Percentiles rank a stretch among this genome's conserved stretches.
phyloP scores from a whole-genome alignment of 768 basidiomycete genomes.

The Cyclocybe cylindracea region DNA sequence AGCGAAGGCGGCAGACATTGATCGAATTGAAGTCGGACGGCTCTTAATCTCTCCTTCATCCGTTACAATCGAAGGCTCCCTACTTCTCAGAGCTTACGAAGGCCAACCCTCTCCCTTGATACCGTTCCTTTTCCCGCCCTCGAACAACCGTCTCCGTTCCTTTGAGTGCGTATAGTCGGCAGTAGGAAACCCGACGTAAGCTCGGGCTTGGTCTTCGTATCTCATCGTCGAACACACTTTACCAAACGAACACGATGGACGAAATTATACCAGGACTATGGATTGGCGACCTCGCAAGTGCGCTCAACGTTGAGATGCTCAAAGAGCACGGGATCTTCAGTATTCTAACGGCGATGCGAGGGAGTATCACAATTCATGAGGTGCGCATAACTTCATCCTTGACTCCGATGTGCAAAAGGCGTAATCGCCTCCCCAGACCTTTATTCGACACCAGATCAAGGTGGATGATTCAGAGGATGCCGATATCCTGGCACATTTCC shows the following conservation, averaged over 20 bases:
- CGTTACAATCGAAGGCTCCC: no score
- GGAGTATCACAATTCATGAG: conserved; percentile 64
- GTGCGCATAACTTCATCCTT: conserved; percentile 33
- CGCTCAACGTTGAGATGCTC: conserved; percentile 60
- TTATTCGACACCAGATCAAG: conserved; percentile 76
- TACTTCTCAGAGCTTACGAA: no score
- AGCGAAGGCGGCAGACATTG: no score
- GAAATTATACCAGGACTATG: conserved; percentile 79
- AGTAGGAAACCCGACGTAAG: no score
- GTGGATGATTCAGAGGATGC: conserved; percentile 76
- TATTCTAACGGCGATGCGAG: conserved; percentile 73
- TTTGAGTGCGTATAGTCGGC: no score
- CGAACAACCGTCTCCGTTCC: no score
- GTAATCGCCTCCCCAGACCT: conserved; percentile 50
- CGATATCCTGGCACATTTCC: conserved; percentile 78
- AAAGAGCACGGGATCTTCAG: conserved; percentile 74
- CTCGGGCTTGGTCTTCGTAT: no score
- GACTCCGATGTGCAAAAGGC: conserved; percentile 56
- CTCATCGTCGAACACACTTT: no score
- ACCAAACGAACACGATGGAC: conserved; percentile 50
- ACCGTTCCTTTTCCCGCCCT: no score
- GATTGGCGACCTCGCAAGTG: conserved; percentile 81
- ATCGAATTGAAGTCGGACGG: no score
- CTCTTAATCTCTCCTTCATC: no score
- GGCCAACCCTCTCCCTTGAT: no score